Conservation (phyloP, 2,329 filamentous ascomycete species). For the Ceratocystis ficicola region DNA sequence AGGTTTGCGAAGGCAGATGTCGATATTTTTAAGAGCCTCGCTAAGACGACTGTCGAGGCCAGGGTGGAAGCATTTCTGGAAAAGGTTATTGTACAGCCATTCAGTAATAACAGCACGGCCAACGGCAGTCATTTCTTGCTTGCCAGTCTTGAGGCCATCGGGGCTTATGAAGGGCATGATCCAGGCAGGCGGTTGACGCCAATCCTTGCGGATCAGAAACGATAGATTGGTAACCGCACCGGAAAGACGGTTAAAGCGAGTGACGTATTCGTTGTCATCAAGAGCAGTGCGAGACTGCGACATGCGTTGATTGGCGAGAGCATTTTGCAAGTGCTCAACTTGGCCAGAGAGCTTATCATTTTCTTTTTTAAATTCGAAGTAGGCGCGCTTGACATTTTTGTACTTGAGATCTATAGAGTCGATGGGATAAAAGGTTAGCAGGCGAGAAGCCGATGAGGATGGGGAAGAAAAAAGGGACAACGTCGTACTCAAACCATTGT, state of each 20-base stretch:
- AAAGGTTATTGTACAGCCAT: slow-evolving; percentile 85
- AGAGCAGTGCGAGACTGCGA: slow-evolving; percentile 87
- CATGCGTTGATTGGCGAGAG: slow-evolving; percentile 89
- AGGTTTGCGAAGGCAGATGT: slow-evolving; percentile 72
- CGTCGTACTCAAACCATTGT: slow-evolving; percentile 45
- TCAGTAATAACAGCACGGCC: slow-evolving; percentile 77
- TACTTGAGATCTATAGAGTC: slow-evolving; percentile 67
- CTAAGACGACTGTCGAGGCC: slow-evolving; percentile 67
- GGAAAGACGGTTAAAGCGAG: slow-evolving; percentile 79
- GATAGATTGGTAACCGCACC: slow-evolving; percentile 89
- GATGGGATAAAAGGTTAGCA: slow-evolving; percentile 18
- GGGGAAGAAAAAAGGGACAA: slow-evolving; percentile 18
- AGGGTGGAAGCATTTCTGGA: slow-evolving; percentile 86
- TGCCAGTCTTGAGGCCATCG: slow-evolving; percentile 74
- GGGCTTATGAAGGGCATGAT: slow-evolving; percentile 67
- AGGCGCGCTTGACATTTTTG: slow-evolving; percentile 94
- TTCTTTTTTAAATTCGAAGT: slow-evolving; percentile 88
- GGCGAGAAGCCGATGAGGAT: slow-evolving; percentile 17
- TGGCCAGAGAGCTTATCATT: slow-evolving; percentile 69
- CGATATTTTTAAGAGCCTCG: slow-evolving; percentile 68
- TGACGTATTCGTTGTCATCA: slow-evolving; percentile 88
- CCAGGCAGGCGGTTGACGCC: slow-evolving; percentile 71
- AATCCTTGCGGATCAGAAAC: slow-evolving; percentile 93
- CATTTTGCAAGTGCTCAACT: slow-evolving; percentile 90
- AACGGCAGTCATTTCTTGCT: slow-evolving; percentile 95